These are phyloP conservation scores for Pichia sp. DNA, from an alignment of 1,139 yeast genomes.

Conservation along the genomic window DNA sequence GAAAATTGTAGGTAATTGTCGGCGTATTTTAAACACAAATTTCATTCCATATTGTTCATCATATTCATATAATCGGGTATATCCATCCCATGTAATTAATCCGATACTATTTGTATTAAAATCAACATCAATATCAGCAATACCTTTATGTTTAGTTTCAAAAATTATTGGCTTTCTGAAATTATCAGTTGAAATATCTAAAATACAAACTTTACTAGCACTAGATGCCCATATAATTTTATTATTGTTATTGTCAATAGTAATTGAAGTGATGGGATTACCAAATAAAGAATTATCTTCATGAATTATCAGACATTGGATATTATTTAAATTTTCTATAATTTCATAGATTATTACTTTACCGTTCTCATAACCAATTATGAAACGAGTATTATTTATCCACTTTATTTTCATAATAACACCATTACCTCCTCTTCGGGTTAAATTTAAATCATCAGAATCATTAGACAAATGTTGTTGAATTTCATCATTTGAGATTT, in stretches of 20 bases:
- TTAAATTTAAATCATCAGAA: constrained; percentile 11
- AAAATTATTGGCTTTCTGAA: neutral
- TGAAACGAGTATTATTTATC: constrained; percentile 29
- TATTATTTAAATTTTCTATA: constrained; percentile 18
- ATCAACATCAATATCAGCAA: constrained; percentile 18
- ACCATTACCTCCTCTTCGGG: constrained; percentile 35
- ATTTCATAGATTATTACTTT: constrained; percentile 36
- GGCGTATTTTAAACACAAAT: constrained; percentile 23
- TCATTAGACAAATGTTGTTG: constrained; percentile 14
- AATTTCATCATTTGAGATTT: neutral
- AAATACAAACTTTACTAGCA: constrained; percentile 19
- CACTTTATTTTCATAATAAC: constrained; percentile 45
- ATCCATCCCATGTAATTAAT: constrained; percentile 32
- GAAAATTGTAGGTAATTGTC: constrained; percentile 22
- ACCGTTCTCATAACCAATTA: constrained; percentile 57
- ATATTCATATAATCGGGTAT: constrained; percentile 24
- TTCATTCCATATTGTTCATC: constrained; percentile 13
- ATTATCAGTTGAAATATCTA: constrained; percentile 1
- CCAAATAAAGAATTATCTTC: constrained; percentile 34
- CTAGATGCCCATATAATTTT: constrained; percentile 38
- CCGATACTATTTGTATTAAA: constrained; percentile 16
- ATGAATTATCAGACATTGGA: constrained; percentile 28
- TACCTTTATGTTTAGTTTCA: constrained; percentile 28
- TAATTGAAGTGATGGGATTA: constrained; percentile 40
- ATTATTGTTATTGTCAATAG: constrained; percentile 13